phyloP scores from a whole-genome alignment of 2,329 filamentous ascomycete species.

The Knufia fluminis region DNA sequence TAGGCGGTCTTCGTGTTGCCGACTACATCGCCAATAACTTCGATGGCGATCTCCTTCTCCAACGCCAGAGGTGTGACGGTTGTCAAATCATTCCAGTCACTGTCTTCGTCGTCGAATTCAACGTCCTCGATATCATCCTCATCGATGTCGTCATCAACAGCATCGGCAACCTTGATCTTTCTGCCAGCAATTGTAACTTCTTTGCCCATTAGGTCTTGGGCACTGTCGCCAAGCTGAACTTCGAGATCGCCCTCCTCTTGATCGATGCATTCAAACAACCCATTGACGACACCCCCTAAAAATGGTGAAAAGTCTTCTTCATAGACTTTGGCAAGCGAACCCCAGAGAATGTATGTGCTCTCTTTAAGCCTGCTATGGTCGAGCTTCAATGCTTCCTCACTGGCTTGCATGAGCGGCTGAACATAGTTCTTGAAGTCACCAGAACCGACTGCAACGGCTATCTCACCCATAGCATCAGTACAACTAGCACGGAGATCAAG shows the following conservation, averaged over 20 bases:
- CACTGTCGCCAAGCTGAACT: conserved; percentile 64
- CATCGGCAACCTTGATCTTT: conserved; percentile 70
- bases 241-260: conserved; percentile 79
- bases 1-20: conserved; percentile 72
- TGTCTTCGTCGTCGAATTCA: conserved; percentile 64
- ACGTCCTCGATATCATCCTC: conserved; percentile 46
- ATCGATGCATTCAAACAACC: conserved; percentile 72
- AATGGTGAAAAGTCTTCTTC: conserved; percentile 50
- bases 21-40: conserved; percentile 88
- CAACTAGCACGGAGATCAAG: conserved; percentile 82
- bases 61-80: conserved; percentile 82
- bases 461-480: conserved; percentile 86
- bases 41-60: conserved; percentile 95
- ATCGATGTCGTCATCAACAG: conserved; percentile 47
- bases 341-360: conserved; percentile 96
- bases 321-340: conserved; percentile 87
- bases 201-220: conserved; percentile 63
- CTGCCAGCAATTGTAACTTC: conserved; percentile 72
- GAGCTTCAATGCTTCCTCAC: conserved; percentile 79
- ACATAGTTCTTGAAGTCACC: conserved; percentile 87
- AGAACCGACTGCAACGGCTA: conserved; percentile 77
- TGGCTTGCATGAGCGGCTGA: conserved; percentile 78
- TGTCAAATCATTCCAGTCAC: conserved; percentile 73
- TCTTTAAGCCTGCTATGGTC: conserved; percentile 87
- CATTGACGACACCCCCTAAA: conserved; percentile 39